Percentiles rank a stretch among this genome's conserved stretches.
phyloP scores from a whole-genome alignment of 2,329 filamentous ascomycete species.

The Apiospora phragmitis region DNA sequence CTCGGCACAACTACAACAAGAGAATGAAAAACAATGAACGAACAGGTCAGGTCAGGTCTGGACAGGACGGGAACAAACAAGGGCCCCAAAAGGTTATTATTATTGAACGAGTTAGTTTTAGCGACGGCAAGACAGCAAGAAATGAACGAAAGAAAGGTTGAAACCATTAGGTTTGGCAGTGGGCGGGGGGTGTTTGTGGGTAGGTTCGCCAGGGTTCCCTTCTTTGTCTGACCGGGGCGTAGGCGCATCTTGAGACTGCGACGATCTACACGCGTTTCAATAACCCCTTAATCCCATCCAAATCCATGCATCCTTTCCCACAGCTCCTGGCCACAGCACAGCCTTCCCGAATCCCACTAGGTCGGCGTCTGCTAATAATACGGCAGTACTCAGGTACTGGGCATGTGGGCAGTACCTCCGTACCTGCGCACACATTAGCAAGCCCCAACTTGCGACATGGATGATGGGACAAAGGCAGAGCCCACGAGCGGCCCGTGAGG shows the following conservation, averaged over 20 bases:
- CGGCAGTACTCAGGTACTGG: too few species aligned
- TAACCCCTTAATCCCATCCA: background rate
- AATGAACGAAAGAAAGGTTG: constrained; percentile 4
- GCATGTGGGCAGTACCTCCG: background rate
- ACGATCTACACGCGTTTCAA: constrained; percentile 6
- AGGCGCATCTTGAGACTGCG: constrained; percentile 8
- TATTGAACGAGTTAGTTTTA: background rate
- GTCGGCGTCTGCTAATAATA: background rate
- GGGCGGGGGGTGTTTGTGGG: constrained; percentile 1
- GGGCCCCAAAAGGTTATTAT: constrained; percentile 4
- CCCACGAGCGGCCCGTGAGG: background rate
- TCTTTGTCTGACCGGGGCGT: background rate
- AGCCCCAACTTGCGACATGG: background rate
- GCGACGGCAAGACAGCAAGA: background rate
- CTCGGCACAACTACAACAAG: background rate
- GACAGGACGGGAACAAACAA: constrained; percentile 7
- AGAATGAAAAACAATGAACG: background rate
- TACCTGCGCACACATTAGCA: background rate
- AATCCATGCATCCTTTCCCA: background rate
- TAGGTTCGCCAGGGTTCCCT: background rate
- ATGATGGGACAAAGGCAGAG: background rate
- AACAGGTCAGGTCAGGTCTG: background rate
- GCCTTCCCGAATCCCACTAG: background rate
- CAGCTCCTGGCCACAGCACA: background rate
- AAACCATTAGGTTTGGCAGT: background rate